These are phyloP conservation scores for Pedinophyceae sp. DNA, from an alignment of 139 green algal species.

Conservation along the genomic window DNA sequence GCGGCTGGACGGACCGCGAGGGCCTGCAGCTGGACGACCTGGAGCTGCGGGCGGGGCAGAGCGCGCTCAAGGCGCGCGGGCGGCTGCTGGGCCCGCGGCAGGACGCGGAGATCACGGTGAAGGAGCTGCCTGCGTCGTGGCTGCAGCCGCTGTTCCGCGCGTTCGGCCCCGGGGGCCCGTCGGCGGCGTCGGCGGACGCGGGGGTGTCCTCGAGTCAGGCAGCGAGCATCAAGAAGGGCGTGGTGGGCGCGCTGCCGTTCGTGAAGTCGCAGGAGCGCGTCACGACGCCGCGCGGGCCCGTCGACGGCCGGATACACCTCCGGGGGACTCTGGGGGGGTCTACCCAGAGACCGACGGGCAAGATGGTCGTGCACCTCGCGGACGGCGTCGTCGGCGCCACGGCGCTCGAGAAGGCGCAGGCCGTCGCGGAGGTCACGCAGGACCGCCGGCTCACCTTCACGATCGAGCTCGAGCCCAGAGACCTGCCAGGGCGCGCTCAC, in stretches of 20 bases:
- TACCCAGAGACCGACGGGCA: too few species aligned
- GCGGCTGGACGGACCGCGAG: conserved; percentile 19
- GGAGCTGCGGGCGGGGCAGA: conserved; percentile 21
- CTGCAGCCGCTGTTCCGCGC: conserved; percentile 48
- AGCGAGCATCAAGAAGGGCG: too few species aligned
- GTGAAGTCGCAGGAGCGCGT: too few species aligned
- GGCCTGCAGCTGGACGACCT: conserved; percentile 69
- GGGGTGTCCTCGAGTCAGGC: too few species aligned
- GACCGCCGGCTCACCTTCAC: conserved; percentile 5
- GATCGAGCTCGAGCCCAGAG: conserved; percentile 3
- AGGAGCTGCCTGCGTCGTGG: conserved; percentile 57
- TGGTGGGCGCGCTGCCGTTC: too few species aligned
- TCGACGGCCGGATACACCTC: too few species aligned
- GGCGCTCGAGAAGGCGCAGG: conserved; percentile 6
- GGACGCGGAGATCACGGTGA: conserved; percentile 43
- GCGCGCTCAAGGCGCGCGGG: conserved; percentile 24
- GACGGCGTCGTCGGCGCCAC: conserved; percentile 8
- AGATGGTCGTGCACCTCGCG: conserved; percentile 6
- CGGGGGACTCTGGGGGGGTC: too few species aligned
- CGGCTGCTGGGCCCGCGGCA: conserved; percentile 51
- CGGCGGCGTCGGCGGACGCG: neutral
- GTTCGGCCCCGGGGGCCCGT: conserved; percentile 31
- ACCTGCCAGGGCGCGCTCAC: conserved; percentile 1
- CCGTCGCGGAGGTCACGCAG: conserved; percentile 3
- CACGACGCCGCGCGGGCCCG: too few species aligned